Evolutionary conservation across 192 early-diverging fungal species (phyloP), one percentile per base, ranked within the genome.

Genomic region (Oehlia diaphana): DNA sequence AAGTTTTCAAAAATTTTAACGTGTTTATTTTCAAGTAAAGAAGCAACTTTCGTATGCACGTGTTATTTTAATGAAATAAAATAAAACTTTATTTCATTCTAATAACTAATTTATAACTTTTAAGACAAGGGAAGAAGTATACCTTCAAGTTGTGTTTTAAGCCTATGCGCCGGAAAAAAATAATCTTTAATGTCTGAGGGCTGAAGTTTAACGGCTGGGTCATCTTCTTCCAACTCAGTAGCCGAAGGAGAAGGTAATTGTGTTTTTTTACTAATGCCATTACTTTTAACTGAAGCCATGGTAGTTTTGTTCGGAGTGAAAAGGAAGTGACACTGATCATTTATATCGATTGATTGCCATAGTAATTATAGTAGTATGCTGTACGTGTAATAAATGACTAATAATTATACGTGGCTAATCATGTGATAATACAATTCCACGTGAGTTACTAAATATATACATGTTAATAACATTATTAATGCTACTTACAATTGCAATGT

Each of bases 151-250:
- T 39, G 13, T 16, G 47, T 28, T 28, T 72, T 72, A 71, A 79
- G 77, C 14, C 31, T 70, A 31, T 79, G 77, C 2, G 28, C 5
- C 2, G 77, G 77, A 71, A 79, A 79, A 50, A 71, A 71, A 39
- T 79, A 79, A 42, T 79, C 77, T 71, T 79, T 23, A 37, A 71
- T 4, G 2, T 13, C 28, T 16, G 49, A 33, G 21, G 77, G 31
- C 71, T 79, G 77, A 7, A 50, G 21, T 47, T 71, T 79, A 39
- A 79, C 9, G 26, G 16, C 9, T n/a, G 67, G 58, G 19, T 23
- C 28, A n/a, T 79, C 77, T 9, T 79, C 67, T 53, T 79, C 77
- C 28, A 70, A 23, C 71, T 79, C 77, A 4, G 75, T 77, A 8
- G 63, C 63, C 0, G 74, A 63, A 23, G 74, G 58, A 23, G 75